These are phyloP conservation scores for Moricandia moricandioides DNA, from an alignment of 345 rosid species.

Conservation along the genomic window DNA sequence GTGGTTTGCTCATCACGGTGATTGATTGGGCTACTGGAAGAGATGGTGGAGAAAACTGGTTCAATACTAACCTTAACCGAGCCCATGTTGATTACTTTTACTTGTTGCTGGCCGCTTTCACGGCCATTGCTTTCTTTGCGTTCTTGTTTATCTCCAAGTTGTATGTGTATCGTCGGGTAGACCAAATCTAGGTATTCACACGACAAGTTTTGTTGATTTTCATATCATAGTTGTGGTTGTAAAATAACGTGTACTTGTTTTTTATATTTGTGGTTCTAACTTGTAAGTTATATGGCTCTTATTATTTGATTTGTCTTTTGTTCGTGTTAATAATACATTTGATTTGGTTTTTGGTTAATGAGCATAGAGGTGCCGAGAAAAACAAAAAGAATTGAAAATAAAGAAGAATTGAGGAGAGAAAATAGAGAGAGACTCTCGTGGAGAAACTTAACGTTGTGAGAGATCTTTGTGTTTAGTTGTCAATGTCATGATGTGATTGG, in stretches of 20 bases:
- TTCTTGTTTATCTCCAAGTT: slow-evolving; percentile 45
- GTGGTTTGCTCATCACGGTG: slow-evolving; percentile 53
- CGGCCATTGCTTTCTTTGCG: slow-evolving; percentile 32
- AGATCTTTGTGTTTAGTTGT: no score
- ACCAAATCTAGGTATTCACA: slow-evolving; percentile 10
- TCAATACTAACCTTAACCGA: slow-evolving; percentile 63
- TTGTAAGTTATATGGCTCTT: neutral
- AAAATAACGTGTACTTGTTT: neutral
- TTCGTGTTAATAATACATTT: neutral
- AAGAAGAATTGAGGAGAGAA: no score
- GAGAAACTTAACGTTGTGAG: no score
- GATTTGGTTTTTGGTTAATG: neutral
- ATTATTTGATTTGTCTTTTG: neutral
- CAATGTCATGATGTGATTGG: no score
- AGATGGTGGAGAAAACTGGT: slow-evolving; percentile 48
- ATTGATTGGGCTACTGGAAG: slow-evolving; percentile 47
- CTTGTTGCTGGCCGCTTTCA: slow-evolving; percentile 64
- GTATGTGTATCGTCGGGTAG: slow-evolving; percentile 40
- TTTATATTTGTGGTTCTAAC: neutral
- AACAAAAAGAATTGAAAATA: no score
- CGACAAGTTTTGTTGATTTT: neutral
- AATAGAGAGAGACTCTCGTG: no score
- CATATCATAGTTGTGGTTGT: neutral
- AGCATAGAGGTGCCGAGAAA: no score
- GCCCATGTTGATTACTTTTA: slow-evolving; percentile 64